A percentile compares a stretch with the other conserved stretches of the same genome.
phyloP scores from a whole-genome alignment of 2,329 filamentous ascomycete species.

The Hymenoscyphus scutula region DNA sequence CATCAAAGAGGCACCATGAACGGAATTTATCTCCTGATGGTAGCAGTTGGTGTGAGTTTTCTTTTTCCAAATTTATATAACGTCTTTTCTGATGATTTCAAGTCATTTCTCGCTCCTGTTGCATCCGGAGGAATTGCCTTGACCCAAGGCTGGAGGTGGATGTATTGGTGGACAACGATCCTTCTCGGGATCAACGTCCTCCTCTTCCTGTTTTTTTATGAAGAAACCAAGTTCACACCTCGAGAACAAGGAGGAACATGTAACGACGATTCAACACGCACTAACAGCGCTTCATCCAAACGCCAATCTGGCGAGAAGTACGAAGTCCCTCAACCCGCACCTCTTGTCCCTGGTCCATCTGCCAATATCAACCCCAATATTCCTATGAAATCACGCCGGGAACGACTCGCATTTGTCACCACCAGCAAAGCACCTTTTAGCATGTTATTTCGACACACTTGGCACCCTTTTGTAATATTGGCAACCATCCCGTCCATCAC shows the following conservation, averaged over 20 bases:
- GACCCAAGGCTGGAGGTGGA: constrained; percentile 48
- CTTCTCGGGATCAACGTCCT: constrained; percentile 41
- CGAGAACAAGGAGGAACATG: neutral
- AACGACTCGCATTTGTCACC: constrained; percentile 40
- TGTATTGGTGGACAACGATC: constrained; percentile 47
- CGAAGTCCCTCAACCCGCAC: neutral
- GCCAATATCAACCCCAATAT: constrained; percentile 26
- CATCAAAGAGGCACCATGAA: constrained; percentile 49
- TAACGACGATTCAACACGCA: neutral
- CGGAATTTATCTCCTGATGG: constrained; percentile 41
- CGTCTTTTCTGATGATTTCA: neutral
- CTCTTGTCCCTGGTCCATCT: neutral
- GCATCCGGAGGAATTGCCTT: constrained; percentile 40
- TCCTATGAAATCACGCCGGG: constrained; percentile 42
- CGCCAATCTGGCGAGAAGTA: neutral
- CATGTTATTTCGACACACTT: constrained; percentile 37
- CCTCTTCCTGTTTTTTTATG: constrained; percentile 44
- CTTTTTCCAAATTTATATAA: neutral
- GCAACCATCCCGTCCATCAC: constrained; percentile 41
- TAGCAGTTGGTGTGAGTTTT: constrained; percentile 31
- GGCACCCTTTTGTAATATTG: constrained; percentile 40
- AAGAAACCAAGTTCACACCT: constrained; percentile 40
- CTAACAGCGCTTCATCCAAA: neutral
- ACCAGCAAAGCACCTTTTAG: constrained; percentile 28
- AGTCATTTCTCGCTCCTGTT: constrained; percentile 39